Conservation (phyloP, 2,329 filamentous ascomycete genomes). For the Coniochaeta hoffmannii region DNA sequence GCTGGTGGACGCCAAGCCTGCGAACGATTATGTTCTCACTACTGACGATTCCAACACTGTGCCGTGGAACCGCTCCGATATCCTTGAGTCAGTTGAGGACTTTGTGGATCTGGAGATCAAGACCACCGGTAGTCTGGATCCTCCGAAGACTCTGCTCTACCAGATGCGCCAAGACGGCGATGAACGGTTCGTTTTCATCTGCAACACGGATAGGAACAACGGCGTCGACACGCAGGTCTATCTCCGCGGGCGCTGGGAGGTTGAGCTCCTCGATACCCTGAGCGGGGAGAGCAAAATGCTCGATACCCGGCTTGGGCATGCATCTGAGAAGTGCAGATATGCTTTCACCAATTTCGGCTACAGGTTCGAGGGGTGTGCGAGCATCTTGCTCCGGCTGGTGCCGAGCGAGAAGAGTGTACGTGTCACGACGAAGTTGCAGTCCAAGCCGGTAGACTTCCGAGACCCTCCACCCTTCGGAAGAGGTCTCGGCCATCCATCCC, state of each 20-base stretch:
- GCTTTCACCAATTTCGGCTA: constrained; percentile 10
- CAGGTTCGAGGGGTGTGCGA: constrained; percentile 21
- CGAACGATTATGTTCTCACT: not conserved
- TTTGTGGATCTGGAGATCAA: constrained; percentile 17
- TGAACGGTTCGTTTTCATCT: constrained; percentile 21
- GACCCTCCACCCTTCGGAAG: no score
- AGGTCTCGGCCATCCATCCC: no score
- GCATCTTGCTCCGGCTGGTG: constrained; percentile 17
- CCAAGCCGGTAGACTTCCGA: no score
- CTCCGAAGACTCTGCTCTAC: constrained; percentile 15
- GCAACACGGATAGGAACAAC: constrained; percentile 19
- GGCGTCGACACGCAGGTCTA: constrained; percentile 12
- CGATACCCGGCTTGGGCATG: not conserved
- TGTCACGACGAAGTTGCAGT: no score
- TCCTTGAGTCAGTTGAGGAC: constrained; percentile 14
- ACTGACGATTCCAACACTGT: not conserved
- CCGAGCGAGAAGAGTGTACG: not conserved
- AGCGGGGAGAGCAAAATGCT: constrained; percentile 16
- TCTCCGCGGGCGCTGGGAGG: constrained; percentile 18
- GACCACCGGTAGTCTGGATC: not conserved
- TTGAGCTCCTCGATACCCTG: constrained; percentile 20
- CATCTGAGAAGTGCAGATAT: not conserved
- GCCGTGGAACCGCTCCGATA: constrained; percentile 13
- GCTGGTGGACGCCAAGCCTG: constrained; percentile 13
- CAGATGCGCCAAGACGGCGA: constrained; percentile 22